Evolutionary conservation across 495 filamentous ascomycete species (phyloP).

Genomic region (Penicillium angulare): DNA sequence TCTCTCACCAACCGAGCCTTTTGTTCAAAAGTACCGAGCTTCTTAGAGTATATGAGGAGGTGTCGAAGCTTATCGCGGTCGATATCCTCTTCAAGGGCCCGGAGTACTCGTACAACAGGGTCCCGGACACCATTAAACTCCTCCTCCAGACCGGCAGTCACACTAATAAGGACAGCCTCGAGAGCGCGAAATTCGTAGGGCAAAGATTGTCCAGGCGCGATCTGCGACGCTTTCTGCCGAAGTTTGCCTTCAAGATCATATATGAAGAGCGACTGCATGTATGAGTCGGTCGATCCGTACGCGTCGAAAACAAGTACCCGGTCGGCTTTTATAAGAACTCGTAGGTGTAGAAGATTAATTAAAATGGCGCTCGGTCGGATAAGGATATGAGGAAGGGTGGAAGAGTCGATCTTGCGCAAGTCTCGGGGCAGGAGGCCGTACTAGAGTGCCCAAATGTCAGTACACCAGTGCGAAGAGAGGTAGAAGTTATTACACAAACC

Average conservation of each 20-base stretch:
- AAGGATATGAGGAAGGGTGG: slow-evolving; percentile 92
- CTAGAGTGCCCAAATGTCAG: slow-evolving; percentile 39
- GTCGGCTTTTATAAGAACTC: slow-evolving; percentile 90
- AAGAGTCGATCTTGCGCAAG: slow-evolving; percentile 97
- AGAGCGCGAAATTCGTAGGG: slow-evolving; percentile 65
- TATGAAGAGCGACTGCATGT: slow-evolving; percentile 94
- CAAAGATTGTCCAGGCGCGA: slow-evolving; percentile 48
- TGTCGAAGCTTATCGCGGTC: slow-evolving; percentile 90
- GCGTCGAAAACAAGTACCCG: slow-evolving; percentile 93
- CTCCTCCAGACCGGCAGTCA: slow-evolving; percentile 82
- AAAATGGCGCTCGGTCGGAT: slow-evolving; percentile 92
- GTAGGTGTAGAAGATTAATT: slow-evolving; percentile 89
- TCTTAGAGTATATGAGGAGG: slow-evolving; percentile 89
- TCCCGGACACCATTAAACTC: slow-evolving; percentile 93
- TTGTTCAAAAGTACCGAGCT: slow-evolving; percentile 94
- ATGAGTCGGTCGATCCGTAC: slow-evolving; percentile 91
- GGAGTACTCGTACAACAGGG: slow-evolving; percentile 82
- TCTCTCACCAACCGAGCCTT: slow-evolving; percentile 93
- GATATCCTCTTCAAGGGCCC: slow-evolving; percentile 94
- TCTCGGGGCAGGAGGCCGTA: slow-evolving; percentile 95
- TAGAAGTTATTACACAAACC: slow-evolving; percentile 52
- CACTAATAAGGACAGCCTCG: slow-evolving; percentile 55
- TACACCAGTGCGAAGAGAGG: background rate
- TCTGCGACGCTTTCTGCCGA: slow-evolving; percentile 50
- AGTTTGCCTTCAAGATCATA: slow-evolving; percentile 77